Conservation (phyloP, 352 stramenopile species). For the Pythium phragmiticola region DNA sequence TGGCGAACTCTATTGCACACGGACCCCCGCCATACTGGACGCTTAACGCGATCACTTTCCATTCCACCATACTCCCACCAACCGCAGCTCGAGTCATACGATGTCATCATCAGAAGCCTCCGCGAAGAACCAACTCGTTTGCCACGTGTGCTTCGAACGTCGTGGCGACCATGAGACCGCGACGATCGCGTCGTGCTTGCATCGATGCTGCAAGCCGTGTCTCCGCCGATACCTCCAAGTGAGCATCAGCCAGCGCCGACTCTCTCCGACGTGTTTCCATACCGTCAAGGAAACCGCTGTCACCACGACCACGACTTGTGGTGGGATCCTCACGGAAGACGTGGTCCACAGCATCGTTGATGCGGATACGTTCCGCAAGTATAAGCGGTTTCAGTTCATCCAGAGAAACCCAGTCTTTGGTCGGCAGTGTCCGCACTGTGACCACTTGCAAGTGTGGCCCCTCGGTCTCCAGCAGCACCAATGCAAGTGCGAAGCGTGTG, state of each 20-base stretch:
- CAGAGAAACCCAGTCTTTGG: not conserved
- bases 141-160: not conserved
- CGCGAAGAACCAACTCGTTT: not conserved
- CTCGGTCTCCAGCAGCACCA: not conserved
- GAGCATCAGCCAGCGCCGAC: not conserved
- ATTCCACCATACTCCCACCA: not conserved
- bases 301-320: not conserved
- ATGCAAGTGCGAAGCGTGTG: not conserved
- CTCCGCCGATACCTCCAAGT: not conserved
- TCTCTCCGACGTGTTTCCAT: not conserved
- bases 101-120: not conserved
- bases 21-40: no score
- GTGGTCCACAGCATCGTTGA: not conserved
- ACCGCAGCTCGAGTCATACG: no score
- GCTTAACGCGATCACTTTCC: not conserved
- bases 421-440: not conserved
- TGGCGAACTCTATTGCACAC: no score
- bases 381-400: not conserved
- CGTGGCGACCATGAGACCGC: not conserved
- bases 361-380: not conserved
- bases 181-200: not conserved
- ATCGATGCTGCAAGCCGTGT: not conserved
- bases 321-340: not conserved
- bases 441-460: not conserved
- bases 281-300: not conserved